Evolutionary conservation across 148 eudicot species (phyloP).

Genomic region (Vaccinium corymbosum): DNA sequence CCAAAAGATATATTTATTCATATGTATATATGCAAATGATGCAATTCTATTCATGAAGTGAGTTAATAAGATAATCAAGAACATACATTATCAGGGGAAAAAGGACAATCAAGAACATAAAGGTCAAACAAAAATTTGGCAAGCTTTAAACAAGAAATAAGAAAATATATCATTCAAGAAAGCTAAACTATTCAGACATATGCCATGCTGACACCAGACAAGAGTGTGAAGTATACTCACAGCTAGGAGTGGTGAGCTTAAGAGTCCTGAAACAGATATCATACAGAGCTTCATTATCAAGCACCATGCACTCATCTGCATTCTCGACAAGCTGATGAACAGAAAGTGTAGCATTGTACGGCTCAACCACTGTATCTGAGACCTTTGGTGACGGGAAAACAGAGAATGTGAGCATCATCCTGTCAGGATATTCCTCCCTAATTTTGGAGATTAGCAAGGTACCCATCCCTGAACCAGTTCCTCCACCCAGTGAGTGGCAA

Average conservation of each 20-base stretch:
- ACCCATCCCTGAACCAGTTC: constrained; percentile 17
- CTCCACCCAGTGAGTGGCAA: constrained; percentile 16
- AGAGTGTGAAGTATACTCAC: constrained; percentile 2
- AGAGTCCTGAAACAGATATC: constrained; percentile 17
- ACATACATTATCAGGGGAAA: no score
- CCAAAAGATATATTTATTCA: not conserved
- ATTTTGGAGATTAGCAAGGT: constrained; percentile 16
- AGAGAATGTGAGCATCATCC: constrained; percentile 16
- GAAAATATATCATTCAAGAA: not conserved
- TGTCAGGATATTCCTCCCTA: constrained; percentile 17
- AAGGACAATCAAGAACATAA: not conserved
- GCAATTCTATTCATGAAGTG: not conserved
- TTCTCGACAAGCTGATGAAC: constrained; percentile 82
- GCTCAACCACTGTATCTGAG: constrained; percentile 65
- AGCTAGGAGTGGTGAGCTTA: constrained; percentile 18
- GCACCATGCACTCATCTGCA: constrained; percentile 49
- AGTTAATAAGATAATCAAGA: not conserved
- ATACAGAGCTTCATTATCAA: constrained; percentile 16
- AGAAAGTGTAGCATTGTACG: constrained; percentile 72
- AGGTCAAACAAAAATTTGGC: not conserved
- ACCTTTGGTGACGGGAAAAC: constrained; percentile 15
- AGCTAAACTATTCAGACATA: not conserved
- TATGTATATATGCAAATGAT: not conserved
- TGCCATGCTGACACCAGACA: constrained; percentile 35
- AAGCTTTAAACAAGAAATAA: not conserved